Conservation (phyloP, 257 asterid genomes). For the Solanum boliviense region DNA sequence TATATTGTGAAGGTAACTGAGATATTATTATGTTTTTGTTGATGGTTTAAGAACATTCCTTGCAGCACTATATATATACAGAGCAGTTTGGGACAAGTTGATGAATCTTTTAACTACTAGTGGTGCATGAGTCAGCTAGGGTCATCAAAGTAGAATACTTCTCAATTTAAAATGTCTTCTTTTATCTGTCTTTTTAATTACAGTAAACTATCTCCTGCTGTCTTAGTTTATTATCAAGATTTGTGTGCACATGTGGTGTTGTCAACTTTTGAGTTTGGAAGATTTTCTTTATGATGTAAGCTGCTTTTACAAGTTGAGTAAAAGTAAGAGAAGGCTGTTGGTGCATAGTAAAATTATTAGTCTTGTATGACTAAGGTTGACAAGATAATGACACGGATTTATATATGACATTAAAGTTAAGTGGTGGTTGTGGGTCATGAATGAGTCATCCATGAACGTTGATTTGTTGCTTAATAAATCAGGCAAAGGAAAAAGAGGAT, state of each 20-base stretch:
- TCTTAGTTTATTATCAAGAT: background rate
- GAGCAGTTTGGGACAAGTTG: background rate
- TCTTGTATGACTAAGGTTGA: background rate
- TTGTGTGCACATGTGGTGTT: background rate
- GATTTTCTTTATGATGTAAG: background rate
- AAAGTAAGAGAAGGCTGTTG: background rate
- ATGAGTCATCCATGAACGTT: background rate
- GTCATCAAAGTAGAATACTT: background rate
- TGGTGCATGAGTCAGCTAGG: conserved; percentile 6
- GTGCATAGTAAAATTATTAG: background rate
- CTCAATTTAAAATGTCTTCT: too few relatives aligned
- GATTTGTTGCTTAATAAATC: background rate
- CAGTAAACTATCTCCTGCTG: background rate
- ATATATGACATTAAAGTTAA: background rate
- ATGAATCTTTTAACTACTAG: background rate
- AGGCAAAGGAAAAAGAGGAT: background rate
- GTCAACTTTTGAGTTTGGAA: background rate
- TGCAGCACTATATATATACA: background rate
- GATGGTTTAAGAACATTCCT: background rate
- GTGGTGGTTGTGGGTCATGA: background rate
- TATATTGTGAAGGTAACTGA: background rate
- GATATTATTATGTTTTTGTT: background rate
- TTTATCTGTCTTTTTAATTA: background rate
- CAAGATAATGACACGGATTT: background rate
- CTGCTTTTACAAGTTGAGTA: background rate